Conservation (phyloP, 805 yeast genomes). For the Kazachstania psychrophila region DNA sequence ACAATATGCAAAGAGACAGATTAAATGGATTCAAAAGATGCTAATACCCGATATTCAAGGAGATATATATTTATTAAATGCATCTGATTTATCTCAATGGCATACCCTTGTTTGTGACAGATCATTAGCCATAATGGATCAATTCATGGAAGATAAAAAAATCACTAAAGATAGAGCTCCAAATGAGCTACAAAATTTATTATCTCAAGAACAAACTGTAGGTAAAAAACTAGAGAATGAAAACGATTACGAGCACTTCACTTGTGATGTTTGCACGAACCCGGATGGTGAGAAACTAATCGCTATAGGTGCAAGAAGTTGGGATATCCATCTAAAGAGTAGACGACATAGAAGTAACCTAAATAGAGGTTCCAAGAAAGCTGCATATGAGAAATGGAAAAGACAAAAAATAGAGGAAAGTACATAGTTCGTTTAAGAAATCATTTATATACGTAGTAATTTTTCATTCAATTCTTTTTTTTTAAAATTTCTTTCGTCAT, state of each 20-base stretch:
- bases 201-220: slow-evolving; percentile 9
- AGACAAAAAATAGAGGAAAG: not conserved
- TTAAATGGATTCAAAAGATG: slow-evolving; percentile 79
- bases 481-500: slow-evolving; percentile 42
- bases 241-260: slow-evolving; percentile 53
- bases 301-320: slow-evolving; percentile 64
- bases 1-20: slow-evolving; percentile 78
- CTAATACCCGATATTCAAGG: slow-evolving; percentile 57
- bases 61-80: slow-evolving; percentile 58
- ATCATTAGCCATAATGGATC: slow-evolving; percentile 43
- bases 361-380: slow-evolving; percentile 40
- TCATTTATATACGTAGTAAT: slow-evolving; percentile 1
- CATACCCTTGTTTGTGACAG: slow-evolving; percentile 40
- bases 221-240: slow-evolving; percentile 5
- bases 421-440: not conserved
- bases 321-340: slow-evolving; percentile 59
- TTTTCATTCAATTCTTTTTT: slow-evolving; percentile 41
- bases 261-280: slow-evolving; percentile 59
- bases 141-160: slow-evolving; percentile 28
- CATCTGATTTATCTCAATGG: slow-evolving; percentile 67
- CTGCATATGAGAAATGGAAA: slow-evolving; percentile 43
- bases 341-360: slow-evolving; percentile 55
- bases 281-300: slow-evolving; percentile 46
- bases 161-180: slow-evolving; percentile 31
- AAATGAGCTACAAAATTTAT: slow-evolving; percentile 26